Percentiles rank a stretch among this genome's conserved stretches.
phyloP scores from a whole-genome alignment of 2,329 filamentous ascomycete species.

The Geosmithia flava region DNA sequence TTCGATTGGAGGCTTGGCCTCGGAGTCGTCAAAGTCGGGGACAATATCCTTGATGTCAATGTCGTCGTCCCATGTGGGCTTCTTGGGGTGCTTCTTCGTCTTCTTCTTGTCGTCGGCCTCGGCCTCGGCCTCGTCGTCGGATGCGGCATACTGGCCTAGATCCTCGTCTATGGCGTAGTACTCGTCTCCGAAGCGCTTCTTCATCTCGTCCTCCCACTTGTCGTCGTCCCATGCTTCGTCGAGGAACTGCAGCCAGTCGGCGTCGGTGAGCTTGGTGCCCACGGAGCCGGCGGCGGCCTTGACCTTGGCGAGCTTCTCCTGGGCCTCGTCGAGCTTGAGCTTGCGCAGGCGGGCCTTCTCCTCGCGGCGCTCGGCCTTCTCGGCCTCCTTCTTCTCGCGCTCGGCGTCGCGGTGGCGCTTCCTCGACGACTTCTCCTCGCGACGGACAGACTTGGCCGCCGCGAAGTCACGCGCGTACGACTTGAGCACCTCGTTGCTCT shows the following conservation, averaged over 20 bases:
- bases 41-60: constrained; percentile 92
- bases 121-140: constrained; percentile 36
- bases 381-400: constrained; percentile 63
- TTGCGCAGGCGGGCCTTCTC: constrained; percentile 77
- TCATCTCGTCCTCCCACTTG: constrained; percentile 86
- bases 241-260: constrained; percentile 75
- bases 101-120: constrained; percentile 29
- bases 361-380: constrained; percentile 62
- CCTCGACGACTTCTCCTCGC: constrained; percentile 67
- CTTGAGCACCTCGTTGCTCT: constrained; percentile 75
- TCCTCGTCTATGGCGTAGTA: constrained; percentile 69
- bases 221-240: constrained; percentile 83
- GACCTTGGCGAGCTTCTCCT: constrained; percentile 77
- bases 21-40: constrained; percentile 68
- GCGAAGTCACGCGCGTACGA: constrained; percentile 83
- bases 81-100: constrained; percentile 34
- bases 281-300: constrained; percentile 75
- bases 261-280: constrained; percentile 53
- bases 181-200: constrained; percentile 71
- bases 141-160: constrained; percentile 49
- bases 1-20: constrained; percentile 38
- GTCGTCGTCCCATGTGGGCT: constrained; percentile 81
- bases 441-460: constrained; percentile 69
- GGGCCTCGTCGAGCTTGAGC: constrained; percentile 82
- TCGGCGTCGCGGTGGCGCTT: constrained; percentile 72